phyloP scores from a whole-genome alignment of 2,329 filamentous ascomycete genomes.

The Penicillium palitans region DNA sequence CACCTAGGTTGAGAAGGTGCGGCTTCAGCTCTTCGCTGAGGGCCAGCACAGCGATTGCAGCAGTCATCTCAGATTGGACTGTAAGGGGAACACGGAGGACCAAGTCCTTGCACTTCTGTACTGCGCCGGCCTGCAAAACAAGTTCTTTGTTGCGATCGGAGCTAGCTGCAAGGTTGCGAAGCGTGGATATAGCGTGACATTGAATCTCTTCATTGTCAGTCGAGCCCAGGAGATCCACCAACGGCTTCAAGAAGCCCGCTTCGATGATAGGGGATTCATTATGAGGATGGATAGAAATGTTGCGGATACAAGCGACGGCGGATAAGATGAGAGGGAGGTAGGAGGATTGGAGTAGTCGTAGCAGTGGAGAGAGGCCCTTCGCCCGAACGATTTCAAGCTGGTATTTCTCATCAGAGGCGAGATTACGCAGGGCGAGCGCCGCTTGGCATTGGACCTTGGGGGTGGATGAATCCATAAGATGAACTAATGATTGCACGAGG shows the following conservation, averaged over 20 bases:
- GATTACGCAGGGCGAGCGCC: conserved; percentile 85
- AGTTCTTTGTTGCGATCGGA: conserved; percentile 97
- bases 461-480: conserved; percentile 95
- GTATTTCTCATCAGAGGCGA: conserved; percentile 98
- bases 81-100: conserved; percentile 89
- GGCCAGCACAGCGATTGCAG: conserved; percentile 94
- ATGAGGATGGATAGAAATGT: conserved; percentile 96
- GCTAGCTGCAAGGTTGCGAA: conserved; percentile 92
- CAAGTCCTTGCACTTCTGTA: conserved; percentile 97
- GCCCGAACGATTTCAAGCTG: conserved; percentile 95
- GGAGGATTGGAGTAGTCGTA: conserved; percentile 88
- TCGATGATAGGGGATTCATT: conserved; percentile 99
- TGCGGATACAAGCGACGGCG: conserved; percentile 95
- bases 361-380: conserved; percentile 77
- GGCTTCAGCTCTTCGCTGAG: conserved; percentile 94
- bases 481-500: conserved; percentile 88
- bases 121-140: conserved; percentile 93
- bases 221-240: conserved; percentile 90
- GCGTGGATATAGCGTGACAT: conserved; percentile 95
- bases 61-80: conserved; percentile 98
- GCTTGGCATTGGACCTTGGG: conserved; percentile 98
- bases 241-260: conserved; percentile 87
- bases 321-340: conserved; percentile 95
- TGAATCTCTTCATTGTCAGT: conserved; percentile 99
- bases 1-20: conserved; percentile 83